A percentile compares a stretch with the other conserved stretches of the same genome.
These are phyloP conservation scores for Populus trichocarpa DNA, from an alignment of 441 rosid genomes.

Conservation along the genomic window DNA sequence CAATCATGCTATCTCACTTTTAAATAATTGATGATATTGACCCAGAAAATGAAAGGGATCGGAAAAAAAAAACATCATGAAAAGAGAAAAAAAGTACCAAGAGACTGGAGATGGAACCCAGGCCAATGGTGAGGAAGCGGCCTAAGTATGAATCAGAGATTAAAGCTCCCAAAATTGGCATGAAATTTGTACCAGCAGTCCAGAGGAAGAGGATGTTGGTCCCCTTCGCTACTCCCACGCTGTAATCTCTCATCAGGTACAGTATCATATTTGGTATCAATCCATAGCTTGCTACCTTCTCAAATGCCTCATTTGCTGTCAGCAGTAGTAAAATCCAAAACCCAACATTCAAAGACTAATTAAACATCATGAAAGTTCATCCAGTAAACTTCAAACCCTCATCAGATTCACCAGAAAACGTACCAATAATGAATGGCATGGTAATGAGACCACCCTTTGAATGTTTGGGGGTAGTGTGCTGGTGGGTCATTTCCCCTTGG, in stretches of 20 bases:
- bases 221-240: constrained; percentile 44
- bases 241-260: constrained; percentile 61
- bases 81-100: constrained; percentile 36
- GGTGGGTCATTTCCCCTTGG: constrained; percentile 25
- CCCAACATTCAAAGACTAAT: constrained; percentile 4
- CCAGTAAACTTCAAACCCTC: not conserved
- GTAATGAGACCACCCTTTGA: constrained; percentile 75
- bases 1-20: not conserved
- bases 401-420: not conserved
- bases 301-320: constrained; percentile 77
- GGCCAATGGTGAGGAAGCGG: constrained; percentile 64
- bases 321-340: not conserved
- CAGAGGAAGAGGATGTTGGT: constrained; percentile 59
- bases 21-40: not conserved
- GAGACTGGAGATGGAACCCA: constrained; percentile 60
- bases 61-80: not conserved
- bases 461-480: constrained; percentile 7
- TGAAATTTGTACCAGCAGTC: constrained; percentile 72
- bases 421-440: constrained; percentile 87
- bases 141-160: constrained; percentile 79
- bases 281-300: constrained; percentile 81
- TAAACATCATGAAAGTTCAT: not conserved
- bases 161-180: constrained; percentile 69
- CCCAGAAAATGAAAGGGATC: not conserved
- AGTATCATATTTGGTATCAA: constrained; percentile 66